phyloP scores from a whole-genome alignment of 169 alveolate genomes.

The Babesia sp. region DNA sequence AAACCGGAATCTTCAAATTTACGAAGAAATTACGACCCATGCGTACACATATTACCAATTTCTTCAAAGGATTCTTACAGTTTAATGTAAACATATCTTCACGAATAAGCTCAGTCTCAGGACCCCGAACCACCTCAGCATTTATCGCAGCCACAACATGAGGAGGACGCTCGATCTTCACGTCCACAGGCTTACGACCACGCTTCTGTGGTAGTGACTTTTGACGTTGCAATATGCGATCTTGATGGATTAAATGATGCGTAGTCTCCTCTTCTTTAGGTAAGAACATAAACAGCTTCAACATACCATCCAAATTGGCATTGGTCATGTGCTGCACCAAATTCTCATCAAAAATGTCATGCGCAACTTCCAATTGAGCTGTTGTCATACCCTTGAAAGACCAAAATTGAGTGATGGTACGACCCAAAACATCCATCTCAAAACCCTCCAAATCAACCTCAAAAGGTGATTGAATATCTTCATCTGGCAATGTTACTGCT shows the following conservation, averaged over 20 bases:
- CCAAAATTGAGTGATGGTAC: conserved; percentile 41
- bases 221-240: conserved; percentile 8
- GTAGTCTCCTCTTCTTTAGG: conserved; percentile 29
- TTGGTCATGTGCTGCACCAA: conserved; percentile 15
- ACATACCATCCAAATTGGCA: conserved; percentile 31
- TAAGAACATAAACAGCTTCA: conserved; percentile 4
- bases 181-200: conserved; percentile 24
- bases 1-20: conserved; percentile 67
- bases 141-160: neutral
- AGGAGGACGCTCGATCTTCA: conserved; percentile 8
- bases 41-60: conserved; percentile 35
- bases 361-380: conserved; percentile 22
- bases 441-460: conserved; percentile 5
- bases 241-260: conserved; percentile 5
- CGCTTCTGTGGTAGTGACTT: conserved; percentile 15
- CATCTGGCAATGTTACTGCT: conserved; percentile 16
- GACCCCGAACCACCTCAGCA: conserved; percentile 12
- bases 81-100: conserved; percentile 37
- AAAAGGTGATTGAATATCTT: conserved; percentile 15
- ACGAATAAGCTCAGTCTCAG: neutral
- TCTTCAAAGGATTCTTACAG: conserved; percentile 61
- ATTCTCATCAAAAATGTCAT: conserved; percentile 15
- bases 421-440: conserved; percentile 37
- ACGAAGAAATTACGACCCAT: conserved; percentile 23
- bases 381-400: conserved; percentile 32